phyloP scores from a whole-genome alignment of 441 rosid genomes.

The Breynia disticha region DNA sequence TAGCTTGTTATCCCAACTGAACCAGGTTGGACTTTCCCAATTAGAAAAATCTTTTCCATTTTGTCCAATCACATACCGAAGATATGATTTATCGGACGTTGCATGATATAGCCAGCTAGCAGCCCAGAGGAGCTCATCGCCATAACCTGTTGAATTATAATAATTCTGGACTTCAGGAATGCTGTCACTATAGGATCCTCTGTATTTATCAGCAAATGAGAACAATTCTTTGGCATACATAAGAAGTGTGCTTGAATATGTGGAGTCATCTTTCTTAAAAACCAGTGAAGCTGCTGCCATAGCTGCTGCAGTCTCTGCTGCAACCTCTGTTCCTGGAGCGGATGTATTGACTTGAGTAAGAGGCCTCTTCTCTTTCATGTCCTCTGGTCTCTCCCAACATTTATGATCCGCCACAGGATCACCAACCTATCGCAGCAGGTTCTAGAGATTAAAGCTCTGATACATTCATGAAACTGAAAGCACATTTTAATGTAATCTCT shows the following conservation, averaged over 20 bases:
- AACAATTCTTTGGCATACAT: conserved; percentile 72
- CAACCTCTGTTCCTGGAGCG: conserved; percentile 81
- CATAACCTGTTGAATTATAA: conserved; percentile 82
- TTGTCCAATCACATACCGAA: conserved; percentile 46
- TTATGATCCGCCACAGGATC: conserved; percentile 65
- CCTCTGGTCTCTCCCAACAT: conserved; percentile 94
- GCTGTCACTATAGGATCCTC: conserved; percentile 57
- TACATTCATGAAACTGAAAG: too few species aligned
- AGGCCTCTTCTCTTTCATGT: conserved; percentile 69
- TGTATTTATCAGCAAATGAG: conserved; percentile 55
- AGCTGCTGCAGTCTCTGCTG: conserved; percentile 96
- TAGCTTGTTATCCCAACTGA: conserved; percentile 94
- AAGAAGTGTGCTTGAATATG: conserved; percentile 63
- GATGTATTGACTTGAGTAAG: conserved; percentile 50
- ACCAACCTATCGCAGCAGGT: conserved; percentile 46
- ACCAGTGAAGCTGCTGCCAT: conserved; percentile 90
- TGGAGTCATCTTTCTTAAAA: conserved; percentile 48
- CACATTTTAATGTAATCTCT: too few species aligned
- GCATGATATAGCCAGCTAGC: conserved; percentile 95
- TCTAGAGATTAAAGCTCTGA: too few species aligned
- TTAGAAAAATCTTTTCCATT: conserved; percentile 60
- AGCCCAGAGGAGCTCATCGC: conserved; percentile 88
- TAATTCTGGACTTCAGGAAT: conserved; percentile 52
- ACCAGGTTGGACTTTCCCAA: conserved; percentile 85
- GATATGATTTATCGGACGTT: conserved; percentile 59